These are phyloP conservation scores for Hylodesmum podocarpum DNA, from an alignment of 306 rosid genomes.

Conservation along the genomic window DNA sequence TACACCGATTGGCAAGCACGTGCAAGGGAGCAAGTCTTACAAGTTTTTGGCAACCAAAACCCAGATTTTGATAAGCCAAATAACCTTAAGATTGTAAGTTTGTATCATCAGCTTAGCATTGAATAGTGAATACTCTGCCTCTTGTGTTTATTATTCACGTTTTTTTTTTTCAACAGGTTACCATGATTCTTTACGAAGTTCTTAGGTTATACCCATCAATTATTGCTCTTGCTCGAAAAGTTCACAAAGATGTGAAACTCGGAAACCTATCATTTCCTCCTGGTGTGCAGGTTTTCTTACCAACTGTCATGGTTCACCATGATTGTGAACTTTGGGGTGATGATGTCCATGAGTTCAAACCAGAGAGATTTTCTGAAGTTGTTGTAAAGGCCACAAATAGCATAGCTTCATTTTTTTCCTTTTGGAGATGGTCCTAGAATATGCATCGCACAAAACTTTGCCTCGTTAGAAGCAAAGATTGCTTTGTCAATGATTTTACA, in stretches of 20 bases:
- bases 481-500: conserved; percentile 41
- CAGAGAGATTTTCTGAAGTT: conserved; percentile 61
- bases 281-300: conserved; percentile 37
- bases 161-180: conserved; percentile 34
- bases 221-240: not conserved
- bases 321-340: conserved; percentile 56
- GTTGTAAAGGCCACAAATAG: conserved; percentile 51
- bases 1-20: conserved; percentile 49
- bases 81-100: conserved; percentile 57
- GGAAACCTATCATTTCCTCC: conserved; percentile 43
- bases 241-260: conserved; percentile 31
- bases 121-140: not conserved
- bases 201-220: conserved; percentile 52
- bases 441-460: conserved; percentile 61
- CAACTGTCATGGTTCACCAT: conserved; percentile 41
- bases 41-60: conserved; percentile 18
- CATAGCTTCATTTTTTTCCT: conserved; percentile 43
- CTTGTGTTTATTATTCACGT: not conserved
- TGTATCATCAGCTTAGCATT: not conserved
- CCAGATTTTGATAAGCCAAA: conserved; percentile 6
- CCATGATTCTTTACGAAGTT: conserved; percentile 56
- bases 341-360: conserved; percentile 54
- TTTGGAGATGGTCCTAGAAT: conserved; percentile 69
- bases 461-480: conserved; percentile 41
- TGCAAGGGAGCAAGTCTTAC: conserved; percentile 56